Base-by-base conservation (phyloP, 495 filamentous ascomycete genomes). In the Penicillium cinerascens region DNA sequence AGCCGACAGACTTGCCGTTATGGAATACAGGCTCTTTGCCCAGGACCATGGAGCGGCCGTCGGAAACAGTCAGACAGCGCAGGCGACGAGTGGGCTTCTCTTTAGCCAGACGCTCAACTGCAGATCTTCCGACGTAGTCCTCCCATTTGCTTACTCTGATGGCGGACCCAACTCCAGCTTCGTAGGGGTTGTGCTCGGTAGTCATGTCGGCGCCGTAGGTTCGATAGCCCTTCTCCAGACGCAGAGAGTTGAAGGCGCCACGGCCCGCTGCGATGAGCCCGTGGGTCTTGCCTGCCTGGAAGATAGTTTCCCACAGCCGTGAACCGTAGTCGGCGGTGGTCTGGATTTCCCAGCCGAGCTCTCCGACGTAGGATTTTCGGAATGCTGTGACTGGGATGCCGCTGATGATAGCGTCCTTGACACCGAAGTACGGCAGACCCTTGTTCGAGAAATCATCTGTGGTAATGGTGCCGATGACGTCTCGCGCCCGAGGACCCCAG, bases 301-400 rank as follows among this genome's bases (percentile, higher is more conserved):
- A 77, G 26, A 79, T 52, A 0, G 60, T 64, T 46, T 79, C 75
- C 76, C 76, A 80, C 1, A 80, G 54, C 3, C 67, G 71, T 6
- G 57, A 58, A 7, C 76, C 77, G 43, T 70, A 69, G 7, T 79
- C 76, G 6, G 75, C 72, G 47, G 59, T 76, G 5, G 74, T 67
- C 41, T 78, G 71, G 37, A 80, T 69, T 55, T 80, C 76, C 76
- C 75, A 79, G 37, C 77, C 77, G 0, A 67, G 56, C 50, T 80
- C 76, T 15, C 77, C 77, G 20, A 79, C 73, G 38, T 73, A 74
- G 9, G 77, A 78, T 21, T 75, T 67, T 0, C 76, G 67, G 10
- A 78, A 56, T 0, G 66, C 58, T 3, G 59, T 70, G 4, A 78
- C 75, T 0, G 75, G 74, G 40, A 78, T 69, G 27, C 72, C 65